Conservation (phyloP, 1,139 yeast genomes). For the Sugiyamaella japonica region DNA sequence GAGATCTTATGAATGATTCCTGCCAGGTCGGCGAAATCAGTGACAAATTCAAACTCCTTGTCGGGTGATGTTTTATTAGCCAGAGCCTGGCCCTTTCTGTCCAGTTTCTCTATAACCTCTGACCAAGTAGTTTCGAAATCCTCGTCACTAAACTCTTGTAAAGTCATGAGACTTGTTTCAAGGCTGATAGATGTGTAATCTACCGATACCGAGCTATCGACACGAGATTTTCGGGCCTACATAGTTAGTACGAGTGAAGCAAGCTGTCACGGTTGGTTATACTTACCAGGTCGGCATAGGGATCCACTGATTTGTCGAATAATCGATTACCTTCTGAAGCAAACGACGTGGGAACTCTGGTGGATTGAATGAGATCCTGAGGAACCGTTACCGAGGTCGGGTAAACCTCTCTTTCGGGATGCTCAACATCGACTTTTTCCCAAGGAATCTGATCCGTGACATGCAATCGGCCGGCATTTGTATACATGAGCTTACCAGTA, state of each 20-base stretch:
- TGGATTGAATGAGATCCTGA: conserved; percentile 13
- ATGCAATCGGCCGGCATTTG: conserved; percentile 31
- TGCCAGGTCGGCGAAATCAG: conserved; percentile 26
- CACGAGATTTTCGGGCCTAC: conserved; percentile 11
- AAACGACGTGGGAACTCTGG: conserved; percentile 6
- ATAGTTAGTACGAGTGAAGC: neutral
- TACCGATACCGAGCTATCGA: conserved; percentile 15
- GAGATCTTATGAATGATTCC: conserved; percentile 31
- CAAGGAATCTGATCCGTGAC: conserved; percentile 32
- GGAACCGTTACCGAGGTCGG: conserved; percentile 19
- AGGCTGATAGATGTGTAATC: conserved; percentile 18
- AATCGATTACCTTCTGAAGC: conserved; percentile 15
- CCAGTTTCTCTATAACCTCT: conserved; percentile 16
- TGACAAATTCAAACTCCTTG: conserved; percentile 14
- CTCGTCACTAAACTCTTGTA: conserved; percentile 16
- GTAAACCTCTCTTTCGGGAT: conserved; percentile 13
- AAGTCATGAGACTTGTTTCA: conserved; percentile 19
- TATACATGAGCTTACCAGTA: conserved; percentile 34
- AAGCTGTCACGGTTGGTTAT: no score
- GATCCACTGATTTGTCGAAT: conserved; percentile 22
- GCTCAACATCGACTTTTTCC: conserved; percentile 21
- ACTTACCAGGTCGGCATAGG: conserved; percentile 28
- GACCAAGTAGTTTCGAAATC: conserved; percentile 23
- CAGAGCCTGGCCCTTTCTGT: conserved; percentile 7
- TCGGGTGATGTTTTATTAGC: conserved; percentile 9